Conservation (phyloP, 305 asterid genomes). For the Lippia alba region DNA sequence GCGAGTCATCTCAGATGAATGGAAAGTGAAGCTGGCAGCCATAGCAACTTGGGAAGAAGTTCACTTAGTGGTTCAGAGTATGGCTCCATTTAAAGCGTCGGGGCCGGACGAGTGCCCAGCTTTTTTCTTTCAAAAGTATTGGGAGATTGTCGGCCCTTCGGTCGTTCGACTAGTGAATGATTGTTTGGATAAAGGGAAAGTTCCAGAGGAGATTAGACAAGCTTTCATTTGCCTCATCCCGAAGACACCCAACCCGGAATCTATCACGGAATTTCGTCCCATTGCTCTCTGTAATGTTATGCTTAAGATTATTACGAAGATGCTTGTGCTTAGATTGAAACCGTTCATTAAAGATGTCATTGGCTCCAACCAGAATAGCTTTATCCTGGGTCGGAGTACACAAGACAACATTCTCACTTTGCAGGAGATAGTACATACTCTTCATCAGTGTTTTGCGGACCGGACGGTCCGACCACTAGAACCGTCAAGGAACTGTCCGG, state of each 20-base stretch:
- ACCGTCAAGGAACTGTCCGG: too few species aligned
- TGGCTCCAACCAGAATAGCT: too few species aligned
- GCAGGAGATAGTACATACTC: too few species aligned
- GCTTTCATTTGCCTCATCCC: slow-evolving; percentile 13
- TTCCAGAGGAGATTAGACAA: background rate
- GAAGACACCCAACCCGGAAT: background rate
- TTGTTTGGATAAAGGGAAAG: background rate
- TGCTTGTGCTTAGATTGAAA: background rate
- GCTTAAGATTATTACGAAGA: background rate
- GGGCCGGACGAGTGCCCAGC: slow-evolving; percentile 11
- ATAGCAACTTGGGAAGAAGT: background rate
- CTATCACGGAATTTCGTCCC: background rate
- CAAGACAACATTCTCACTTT: too few species aligned
- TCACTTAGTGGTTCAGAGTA: background rate
- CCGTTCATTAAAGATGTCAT: too few species aligned
- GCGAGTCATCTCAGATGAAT: too few species aligned
- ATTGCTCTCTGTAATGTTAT: background rate
- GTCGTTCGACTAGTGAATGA: background rate
- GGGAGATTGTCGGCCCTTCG: background rate
- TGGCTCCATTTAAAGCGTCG: background rate
- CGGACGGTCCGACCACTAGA: too few species aligned
- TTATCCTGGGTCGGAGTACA: too few species aligned
- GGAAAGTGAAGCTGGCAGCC: too few species aligned
- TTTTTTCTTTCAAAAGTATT: slow-evolving; percentile 3
- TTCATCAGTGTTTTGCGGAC: too few species aligned